A percentile compares a stretch with the other conserved stretches of the same genome.
Evolutionary conservation across 345 rosid genomes (phyloP).

Genomic region (Combretum micranthum): DNA sequence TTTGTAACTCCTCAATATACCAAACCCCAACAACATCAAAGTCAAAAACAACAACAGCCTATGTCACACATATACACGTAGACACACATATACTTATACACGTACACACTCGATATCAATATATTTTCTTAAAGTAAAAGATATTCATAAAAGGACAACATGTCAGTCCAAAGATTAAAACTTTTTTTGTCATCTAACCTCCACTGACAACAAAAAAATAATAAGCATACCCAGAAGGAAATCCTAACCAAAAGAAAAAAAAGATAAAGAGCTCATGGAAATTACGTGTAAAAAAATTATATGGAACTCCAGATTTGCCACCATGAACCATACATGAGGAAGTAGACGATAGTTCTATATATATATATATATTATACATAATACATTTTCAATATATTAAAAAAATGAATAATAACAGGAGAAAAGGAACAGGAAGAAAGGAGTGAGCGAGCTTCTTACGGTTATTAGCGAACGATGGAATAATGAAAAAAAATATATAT

Average conservation of each 20-base stretch:
- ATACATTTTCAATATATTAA: too few relatives aligned
- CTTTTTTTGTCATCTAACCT: slow-evolving; percentile 5
- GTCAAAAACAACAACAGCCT: not conserved
- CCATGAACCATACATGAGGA: not conserved
- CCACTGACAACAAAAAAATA: not conserved
- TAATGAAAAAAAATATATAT: slow-evolving; percentile 8
- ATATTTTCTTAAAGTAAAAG: too few relatives aligned
- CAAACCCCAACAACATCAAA: not conserved
- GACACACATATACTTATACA: too few relatives aligned
- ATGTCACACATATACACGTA: too few relatives aligned
- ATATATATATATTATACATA: not conserved
- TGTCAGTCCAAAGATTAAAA: too few relatives aligned
- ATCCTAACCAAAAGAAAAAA: not conserved
- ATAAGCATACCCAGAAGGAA: not conserved
- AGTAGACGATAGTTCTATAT: slow-evolving; percentile 5
- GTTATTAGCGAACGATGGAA: slow-evolving; percentile 14
- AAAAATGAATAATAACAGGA: not conserved
- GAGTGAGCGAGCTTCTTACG: slow-evolving; percentile 27
- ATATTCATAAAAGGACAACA: too few relatives aligned
- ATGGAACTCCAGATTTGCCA: too few relatives aligned
- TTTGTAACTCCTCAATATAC: not conserved
- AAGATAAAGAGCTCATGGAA: not conserved
- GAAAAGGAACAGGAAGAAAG: slow-evolving; percentile 6
- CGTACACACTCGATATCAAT: too few relatives aligned
- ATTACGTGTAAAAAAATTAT: too few relatives aligned